phyloP scores from a whole-genome alignment of 2,329 filamentous ascomycete genomes.

The Clarireedia monteithiana region DNA sequence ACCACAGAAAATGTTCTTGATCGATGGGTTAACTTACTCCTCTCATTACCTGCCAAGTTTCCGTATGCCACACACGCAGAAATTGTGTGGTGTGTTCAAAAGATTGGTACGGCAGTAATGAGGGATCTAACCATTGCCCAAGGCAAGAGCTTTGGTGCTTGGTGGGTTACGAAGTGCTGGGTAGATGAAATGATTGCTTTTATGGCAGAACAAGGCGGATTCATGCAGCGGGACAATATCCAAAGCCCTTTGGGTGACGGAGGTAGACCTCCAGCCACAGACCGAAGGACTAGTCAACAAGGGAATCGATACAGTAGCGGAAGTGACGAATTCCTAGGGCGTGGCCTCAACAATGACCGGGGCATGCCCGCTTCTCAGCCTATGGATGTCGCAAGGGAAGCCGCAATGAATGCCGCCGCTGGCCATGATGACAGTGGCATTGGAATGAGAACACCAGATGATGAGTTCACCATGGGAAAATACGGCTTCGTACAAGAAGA shows the following conservation, averaged over 20 bases:
- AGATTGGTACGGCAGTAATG: conserved; percentile 68
- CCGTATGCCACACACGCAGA: conserved; percentile 65
- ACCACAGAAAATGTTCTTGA: conserved; percentile 64
- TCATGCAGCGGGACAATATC: conserved; percentile 54
- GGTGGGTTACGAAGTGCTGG: conserved; percentile 95
- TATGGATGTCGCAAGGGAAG: conserved; percentile 36
- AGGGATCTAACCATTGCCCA: conserved; percentile 73
- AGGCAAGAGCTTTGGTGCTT: conserved; percentile 76
- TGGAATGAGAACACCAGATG: conserved; percentile 59
- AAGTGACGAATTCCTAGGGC: conserved; percentile 26
- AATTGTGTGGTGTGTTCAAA: conserved; percentile 69
- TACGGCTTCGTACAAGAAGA: conserved; percentile 36
- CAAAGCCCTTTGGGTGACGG: conserved; percentile 28
- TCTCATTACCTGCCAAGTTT: conserved; percentile 61
- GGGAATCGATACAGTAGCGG: conserved; percentile 26
- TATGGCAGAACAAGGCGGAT: conserved; percentile 83
- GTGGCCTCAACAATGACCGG: conserved; percentile 16
- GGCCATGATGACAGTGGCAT: conserved; percentile 68
- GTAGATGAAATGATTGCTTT: conserved; percentile 91
- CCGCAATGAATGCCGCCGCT: conserved; percentile 38
- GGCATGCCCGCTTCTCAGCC: conserved; percentile 20
- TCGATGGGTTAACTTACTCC: conserved; percentile 67
- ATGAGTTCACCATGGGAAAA: conserved; percentile 55
- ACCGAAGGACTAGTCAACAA: conserved; percentile 21
- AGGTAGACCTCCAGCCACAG: conserved; percentile 13